phyloP scores from a whole-genome alignment of 2,329 filamentous ascomycete species.

The Penicillium sumatraense region DNA sequence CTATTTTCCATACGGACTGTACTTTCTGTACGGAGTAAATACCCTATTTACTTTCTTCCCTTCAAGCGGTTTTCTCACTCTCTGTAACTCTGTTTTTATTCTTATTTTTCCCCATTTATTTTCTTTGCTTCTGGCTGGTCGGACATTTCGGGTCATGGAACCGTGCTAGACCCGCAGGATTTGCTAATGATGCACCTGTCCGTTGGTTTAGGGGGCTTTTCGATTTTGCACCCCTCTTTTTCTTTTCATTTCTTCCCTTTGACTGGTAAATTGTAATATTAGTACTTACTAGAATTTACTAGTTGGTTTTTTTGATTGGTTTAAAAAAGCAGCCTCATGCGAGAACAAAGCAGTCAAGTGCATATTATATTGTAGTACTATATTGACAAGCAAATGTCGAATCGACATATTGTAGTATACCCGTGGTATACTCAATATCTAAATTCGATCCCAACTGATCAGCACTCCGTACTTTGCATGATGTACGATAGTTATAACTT shows the following conservation, averaged over 20 bases:
- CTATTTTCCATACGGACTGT: no score
- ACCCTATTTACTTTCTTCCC: background rate
- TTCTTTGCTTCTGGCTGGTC: background rate
- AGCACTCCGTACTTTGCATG: no score
- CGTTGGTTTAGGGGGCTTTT: slow-evolving; percentile 3
- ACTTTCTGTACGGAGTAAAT: no score
- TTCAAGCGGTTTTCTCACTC: background rate
- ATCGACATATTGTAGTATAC: no score
- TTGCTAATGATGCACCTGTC: slow-evolving; percentile 14
- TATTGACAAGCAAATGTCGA: no score
- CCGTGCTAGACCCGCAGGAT: slow-evolving; percentile 18
- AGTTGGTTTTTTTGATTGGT: background rate
- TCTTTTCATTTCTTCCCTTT: no score
- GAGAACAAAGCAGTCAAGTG: background rate
- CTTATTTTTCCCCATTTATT: background rate
- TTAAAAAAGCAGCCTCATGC: background rate
- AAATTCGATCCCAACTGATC: no score
- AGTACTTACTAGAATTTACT: background rate
- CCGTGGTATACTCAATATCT: no score
- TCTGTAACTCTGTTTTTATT: background rate
- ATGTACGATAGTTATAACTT: no score
- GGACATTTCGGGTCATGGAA: background rate
- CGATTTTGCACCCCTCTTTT: slow-evolving; percentile 10
- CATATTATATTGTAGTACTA: background rate
- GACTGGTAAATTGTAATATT: no score